Base-by-base conservation (phyloP, 2,329 filamentous ascomycete genomes). In the Phyllosticta capitalensis region DNA sequence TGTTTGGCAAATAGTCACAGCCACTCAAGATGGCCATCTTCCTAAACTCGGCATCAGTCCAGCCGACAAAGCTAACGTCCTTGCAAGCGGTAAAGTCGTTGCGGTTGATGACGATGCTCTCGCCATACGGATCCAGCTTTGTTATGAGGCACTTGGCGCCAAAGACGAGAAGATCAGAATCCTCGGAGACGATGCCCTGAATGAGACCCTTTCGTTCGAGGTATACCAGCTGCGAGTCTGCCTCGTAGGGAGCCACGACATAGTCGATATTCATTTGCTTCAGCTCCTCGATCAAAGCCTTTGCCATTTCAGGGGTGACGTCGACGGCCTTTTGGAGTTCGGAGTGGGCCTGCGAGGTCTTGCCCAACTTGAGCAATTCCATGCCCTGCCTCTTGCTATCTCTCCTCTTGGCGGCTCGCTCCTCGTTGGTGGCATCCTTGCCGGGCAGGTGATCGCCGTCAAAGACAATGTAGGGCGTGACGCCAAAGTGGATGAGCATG, bases 311-410 rank as follows among this genome's bases (percentile, higher is more conserved):
- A 1, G 95, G 92, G 1, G 94, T 97, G 45, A 99, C 86, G 72
- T 99, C 94, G 62, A 97, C 88, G 52, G 92, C 89, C 72, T 97
- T 99, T 70, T 97, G 92, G 60, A 97, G 82, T 72, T 97, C 91
- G 52, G 86, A 79, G 60, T 92, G 84, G 9, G 94, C 94, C 68
- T 92, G 88, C 0, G 87, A 81, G 1, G 83, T 80, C 70, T 92
- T 92, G 26, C 94, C 92, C 33, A 91, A 87, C 62, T 86, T 86
- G 60, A 96, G 78, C 10, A 96, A 77, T 68, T 94, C 90, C 61
- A 92, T 74, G 0, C 92, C 94, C 1, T 84, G 72, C 68, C 83
- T 83, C 71, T 83, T 90, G 73, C 86, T 90, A 62, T 92, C 87
- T 64, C 90, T 85, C 54, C 94, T 84, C 63, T 84, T 84, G 64